phyloP scores from a whole-genome alignment of 208 protist species.

The Crithidia sp. region DNA sequence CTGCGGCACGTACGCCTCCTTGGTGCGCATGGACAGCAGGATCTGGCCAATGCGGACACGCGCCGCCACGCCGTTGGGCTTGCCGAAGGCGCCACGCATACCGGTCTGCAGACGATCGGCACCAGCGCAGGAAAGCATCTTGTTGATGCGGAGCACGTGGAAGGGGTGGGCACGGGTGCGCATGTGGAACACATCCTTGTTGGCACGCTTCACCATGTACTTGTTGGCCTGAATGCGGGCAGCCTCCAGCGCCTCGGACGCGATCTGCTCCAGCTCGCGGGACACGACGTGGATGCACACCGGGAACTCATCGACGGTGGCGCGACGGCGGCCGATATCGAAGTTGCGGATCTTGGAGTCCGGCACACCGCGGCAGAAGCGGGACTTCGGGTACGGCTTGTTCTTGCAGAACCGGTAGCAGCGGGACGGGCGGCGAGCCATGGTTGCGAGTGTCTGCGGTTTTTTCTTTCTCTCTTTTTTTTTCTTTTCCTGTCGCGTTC shows the following conservation, averaged over 20 bases:
- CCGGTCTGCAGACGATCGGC: constrained; percentile 99
- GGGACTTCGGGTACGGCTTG: constrained; percentile 85
- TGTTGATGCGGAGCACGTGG: constrained; percentile 99
- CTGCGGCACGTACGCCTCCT: constrained; percentile 73
- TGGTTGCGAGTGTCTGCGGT: constrained; percentile 16
- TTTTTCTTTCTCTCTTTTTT: neutral
- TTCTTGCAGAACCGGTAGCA: constrained; percentile 88
- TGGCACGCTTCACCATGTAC: constrained; percentile 98
- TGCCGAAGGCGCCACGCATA: constrained; percentile 98
- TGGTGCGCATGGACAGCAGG: constrained; percentile 97
- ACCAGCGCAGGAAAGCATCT: constrained; percentile 99
- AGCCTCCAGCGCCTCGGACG: constrained; percentile 98
- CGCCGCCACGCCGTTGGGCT: constrained; percentile 96
- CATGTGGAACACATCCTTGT: constrained; percentile 99
- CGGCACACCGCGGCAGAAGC: constrained; percentile 99
- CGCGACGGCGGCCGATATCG: constrained; percentile 98
- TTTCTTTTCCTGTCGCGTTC: neutral
- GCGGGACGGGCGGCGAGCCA: constrained; percentile 77
- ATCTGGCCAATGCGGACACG: constrained; percentile 98
- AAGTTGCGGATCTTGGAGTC: constrained; percentile 98
- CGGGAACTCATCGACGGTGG: constrained; percentile 97
- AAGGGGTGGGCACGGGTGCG: constrained; percentile 99
- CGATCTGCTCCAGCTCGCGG: constrained; percentile 98
- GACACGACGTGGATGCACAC: constrained; percentile 98
- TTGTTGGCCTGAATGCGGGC: constrained; percentile 99